These are phyloP conservation scores for Fusarium oxysporum DNA, from an alignment of 2,329 filamentous ascomycete genomes.

Conservation along the genomic window DNA sequence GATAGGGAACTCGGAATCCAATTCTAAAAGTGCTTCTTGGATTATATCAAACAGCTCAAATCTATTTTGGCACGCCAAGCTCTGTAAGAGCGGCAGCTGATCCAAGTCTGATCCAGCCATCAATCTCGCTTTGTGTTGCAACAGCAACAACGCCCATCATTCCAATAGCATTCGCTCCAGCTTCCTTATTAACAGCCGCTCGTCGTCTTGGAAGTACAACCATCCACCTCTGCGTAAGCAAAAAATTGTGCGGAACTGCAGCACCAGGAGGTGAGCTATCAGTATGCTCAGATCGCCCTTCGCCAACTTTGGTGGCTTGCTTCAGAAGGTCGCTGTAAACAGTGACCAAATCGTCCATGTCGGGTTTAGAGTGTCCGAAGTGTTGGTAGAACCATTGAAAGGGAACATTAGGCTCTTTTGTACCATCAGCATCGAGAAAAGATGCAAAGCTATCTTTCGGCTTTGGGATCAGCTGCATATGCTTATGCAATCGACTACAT, in stretches of 20 bases:
- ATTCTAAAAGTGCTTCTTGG: background rate
- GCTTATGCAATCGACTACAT: constrained; percentile 4
- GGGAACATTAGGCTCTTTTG: accelerated
- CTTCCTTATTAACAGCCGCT: background rate
- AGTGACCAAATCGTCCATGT: accelerated
- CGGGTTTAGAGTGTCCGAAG: accelerated
- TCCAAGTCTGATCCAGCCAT: background rate
- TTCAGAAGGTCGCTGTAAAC: background rate
- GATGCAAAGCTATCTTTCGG: background rate
- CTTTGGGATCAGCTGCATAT: constrained; percentile 1
- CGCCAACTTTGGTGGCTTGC: accelerated
- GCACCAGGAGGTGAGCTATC: accelerated
- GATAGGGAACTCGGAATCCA: accelerated
- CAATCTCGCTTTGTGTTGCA: background rate
- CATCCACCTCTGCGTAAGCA: background rate
- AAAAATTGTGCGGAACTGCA: background rate
- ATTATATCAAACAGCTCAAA: accelerated
- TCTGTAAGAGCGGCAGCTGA: background rate
- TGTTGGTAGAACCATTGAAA: background rate
- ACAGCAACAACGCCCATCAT: constrained; percentile 6
- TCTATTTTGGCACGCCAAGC: background rate
- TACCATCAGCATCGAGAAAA: background rate
- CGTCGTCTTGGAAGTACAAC: background rate
- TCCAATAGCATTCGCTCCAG: background rate
- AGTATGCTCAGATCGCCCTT: background rate